Base-by-base conservation (phyloP, 768 basidiomycete species). In the Neoboletus subvelutipes region DNA sequence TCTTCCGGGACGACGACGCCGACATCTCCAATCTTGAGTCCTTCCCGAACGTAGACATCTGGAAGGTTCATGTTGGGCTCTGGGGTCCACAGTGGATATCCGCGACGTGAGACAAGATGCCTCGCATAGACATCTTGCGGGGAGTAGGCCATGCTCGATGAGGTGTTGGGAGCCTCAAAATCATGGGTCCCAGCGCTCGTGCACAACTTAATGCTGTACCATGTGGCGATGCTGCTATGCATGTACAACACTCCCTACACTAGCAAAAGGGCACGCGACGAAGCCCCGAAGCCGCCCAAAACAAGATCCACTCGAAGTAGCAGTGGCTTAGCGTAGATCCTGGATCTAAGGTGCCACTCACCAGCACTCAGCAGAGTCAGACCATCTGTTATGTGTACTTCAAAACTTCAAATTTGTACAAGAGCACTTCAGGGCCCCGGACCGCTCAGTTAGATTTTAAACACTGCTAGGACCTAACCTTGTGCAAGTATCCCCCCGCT, bases 1-100 rank as follows among this genome's bases (percentile, higher is more conserved):
- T 65, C 60, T 15, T 63, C 62, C 7, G 69, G 58, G 31, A 63
- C 67, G 22, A 76, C 52, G 29, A 75, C 61, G 3, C 73, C 72
- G 4, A 76, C 71, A 53, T 77, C 75, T 1, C 75, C 76, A 9
- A 75, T 72, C 39, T 58, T 66, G 48, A 72, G 60, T 1, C 73
- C 74, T 29, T 59, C 45, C 9, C 36, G 46, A 26, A 60, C 54
- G 31, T 76, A 72, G 1, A 54, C 49, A 5, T 54, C 49, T 9
- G 69, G 68, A 13, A 73, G 58, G 11, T 41, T 57, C 45, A 55
- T 55, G 41, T 64, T 61, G 0, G 70, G 67, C 13, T 69, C 66
- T 29, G 73, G 74, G n/a, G 62, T 64, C 71, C 69, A 76, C 7
- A 75, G 50, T 0, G 70, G 71, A 50, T 70, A 69, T 5, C 75